Conservation (phyloP, 2,329 filamentous ascomycete genomes). For the Uncinocarpus reesii region DNA sequence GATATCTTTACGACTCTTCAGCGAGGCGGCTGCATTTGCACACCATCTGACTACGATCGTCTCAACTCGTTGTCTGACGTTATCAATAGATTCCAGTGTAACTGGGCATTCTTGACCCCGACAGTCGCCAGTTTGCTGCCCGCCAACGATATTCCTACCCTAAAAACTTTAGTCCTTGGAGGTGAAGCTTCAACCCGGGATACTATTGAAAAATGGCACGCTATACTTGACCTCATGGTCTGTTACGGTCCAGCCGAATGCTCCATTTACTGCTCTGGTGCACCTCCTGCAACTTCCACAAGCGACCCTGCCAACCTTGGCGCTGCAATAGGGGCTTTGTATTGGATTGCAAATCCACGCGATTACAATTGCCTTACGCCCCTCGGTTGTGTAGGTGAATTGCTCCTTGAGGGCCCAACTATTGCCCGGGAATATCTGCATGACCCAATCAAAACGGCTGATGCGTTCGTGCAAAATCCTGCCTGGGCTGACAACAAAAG, state of each 20-base stretch:
- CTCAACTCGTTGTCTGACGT: constrained; percentile 41
- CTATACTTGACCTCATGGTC: constrained; percentile 31
- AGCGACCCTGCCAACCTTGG: constrained; percentile 16
- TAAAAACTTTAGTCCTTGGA: constrained; percentile 29
- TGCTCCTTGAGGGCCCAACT: constrained; percentile 33
- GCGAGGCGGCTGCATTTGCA: constrained; percentile 36
- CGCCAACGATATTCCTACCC: constrained; percentile 27
- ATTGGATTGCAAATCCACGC: constrained; percentile 21
- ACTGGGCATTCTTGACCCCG: constrained; percentile 25
- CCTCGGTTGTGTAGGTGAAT: constrained; percentile 33
- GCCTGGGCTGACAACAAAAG: constrained; percentile 14
- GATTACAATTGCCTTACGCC: constrained; percentile 20
- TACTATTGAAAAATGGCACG: constrained; percentile 23
- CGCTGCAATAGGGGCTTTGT: constrained; percentile 9
- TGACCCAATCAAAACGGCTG: constrained; percentile 16
- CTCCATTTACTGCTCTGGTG: constrained; percentile 5
- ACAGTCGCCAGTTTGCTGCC: constrained; percentile 39
- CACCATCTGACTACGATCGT: constrained; percentile 34
- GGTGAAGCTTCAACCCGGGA: constrained; percentile 22
- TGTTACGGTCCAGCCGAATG: constrained; percentile 22
- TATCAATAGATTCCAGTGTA: constrained; percentile 38
- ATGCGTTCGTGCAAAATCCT: constrained; percentile 19
- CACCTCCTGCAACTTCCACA: neutral
- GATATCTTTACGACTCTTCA: constrained; percentile 54
- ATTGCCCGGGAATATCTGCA: constrained; percentile 31